Percentiles rank a stretch among this genome's conserved stretches.
phyloP scores from a whole-genome alignment of 2,329 filamentous ascomycete genomes.

The Venturia effusa region DNA sequence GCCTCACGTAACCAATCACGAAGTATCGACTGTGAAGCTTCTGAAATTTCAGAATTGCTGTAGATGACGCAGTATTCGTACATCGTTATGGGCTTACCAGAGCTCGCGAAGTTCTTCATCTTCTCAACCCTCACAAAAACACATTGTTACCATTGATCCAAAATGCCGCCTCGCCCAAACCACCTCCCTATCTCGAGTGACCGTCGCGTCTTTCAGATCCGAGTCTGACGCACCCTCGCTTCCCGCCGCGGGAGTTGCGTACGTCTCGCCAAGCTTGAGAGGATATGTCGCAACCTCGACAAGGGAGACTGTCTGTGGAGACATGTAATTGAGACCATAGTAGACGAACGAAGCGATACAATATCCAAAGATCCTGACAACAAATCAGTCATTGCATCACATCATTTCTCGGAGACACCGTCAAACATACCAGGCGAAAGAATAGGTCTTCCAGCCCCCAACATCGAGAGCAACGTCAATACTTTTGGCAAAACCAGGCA shows the following conservation, averaged over 20 bases:
- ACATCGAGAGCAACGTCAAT: conserved; percentile 28
- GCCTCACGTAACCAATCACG: too few species aligned
- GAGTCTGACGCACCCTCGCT: conserved; percentile 15
- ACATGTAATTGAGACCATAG: conserved; percentile 30
- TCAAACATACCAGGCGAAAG: conserved; percentile 27
- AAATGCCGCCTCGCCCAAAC: too few species aligned
- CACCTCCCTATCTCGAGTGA: conserved; percentile 21
- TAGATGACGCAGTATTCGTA: too few species aligned
- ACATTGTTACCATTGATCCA: too few species aligned
- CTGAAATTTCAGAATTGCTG: too few species aligned
- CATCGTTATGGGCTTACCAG: too few species aligned
- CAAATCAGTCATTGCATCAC: conserved; percentile 21
- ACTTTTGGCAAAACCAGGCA: conserved; percentile 29
- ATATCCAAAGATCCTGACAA: conserved; percentile 32
- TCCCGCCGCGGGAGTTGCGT: conserved; percentile 15
- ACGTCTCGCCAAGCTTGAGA: conserved; percentile 22
- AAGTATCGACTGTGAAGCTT: neutral
- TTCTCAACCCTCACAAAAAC: too few species aligned
- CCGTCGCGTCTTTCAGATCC: conserved; percentile 15
- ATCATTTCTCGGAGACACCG: too few species aligned
- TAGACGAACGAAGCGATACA: conserved; percentile 24
- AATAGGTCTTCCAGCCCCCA: conserved; percentile 32
- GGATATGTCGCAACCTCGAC: conserved; percentile 28
- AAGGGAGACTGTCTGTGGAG: conserved; percentile 23
- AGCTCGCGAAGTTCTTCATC: too few species aligned